Base-by-base conservation (phyloP, 2,329 filamentous ascomycete species). In the Monilinia fructicola region DNA sequence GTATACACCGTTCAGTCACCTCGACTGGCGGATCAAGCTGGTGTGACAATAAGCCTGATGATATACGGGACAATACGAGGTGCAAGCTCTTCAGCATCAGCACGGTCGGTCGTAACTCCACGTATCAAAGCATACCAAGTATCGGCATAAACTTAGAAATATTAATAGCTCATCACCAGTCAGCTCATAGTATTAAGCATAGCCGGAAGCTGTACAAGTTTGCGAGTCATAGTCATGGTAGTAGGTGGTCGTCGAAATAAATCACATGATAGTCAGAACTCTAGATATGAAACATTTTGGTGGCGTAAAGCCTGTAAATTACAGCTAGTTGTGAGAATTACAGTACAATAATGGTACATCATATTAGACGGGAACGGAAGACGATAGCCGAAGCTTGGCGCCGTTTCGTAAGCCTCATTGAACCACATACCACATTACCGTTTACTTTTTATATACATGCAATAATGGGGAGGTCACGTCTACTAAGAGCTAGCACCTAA, bases 11-110 rank as follows among this genome's bases (percentile, higher is more conserved):
- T n/a, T 42, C 35, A 63, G 26, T 42, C 46, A 21, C 35, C 46
- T 18, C 46, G 21, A 35, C 3, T 42, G 10, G 18, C 11, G 12
- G 50, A 54, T 26, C 28, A 50, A 26, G 28, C 10, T 61, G n/a
- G 58, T 61, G 58, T 40, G 3, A 61, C 58, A 12, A 50, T 61
- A 50, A 61, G 58, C 58, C 26, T 38, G 14, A 61, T 61, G 31
- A 50, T 61, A 18, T 40, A 61, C 58, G 58, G 58, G 58, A 61
- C 16, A 40, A 61, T 61, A 61, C 58, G 58, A 61, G 58, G 58
- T 61, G 44, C 56, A 61, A 61, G n/a, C 26, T 35, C 42, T 50
- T 50, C 28, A 26, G 44, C 28, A 60, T 60, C 58, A 60, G 58
- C 44, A 26, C 12, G 28, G 7, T 38, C 12, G 9, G 26, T 59